Base-by-base conservation (phyloP, 1,139 yeast species). In the Lodderomyces parapsilosis region DNA sequence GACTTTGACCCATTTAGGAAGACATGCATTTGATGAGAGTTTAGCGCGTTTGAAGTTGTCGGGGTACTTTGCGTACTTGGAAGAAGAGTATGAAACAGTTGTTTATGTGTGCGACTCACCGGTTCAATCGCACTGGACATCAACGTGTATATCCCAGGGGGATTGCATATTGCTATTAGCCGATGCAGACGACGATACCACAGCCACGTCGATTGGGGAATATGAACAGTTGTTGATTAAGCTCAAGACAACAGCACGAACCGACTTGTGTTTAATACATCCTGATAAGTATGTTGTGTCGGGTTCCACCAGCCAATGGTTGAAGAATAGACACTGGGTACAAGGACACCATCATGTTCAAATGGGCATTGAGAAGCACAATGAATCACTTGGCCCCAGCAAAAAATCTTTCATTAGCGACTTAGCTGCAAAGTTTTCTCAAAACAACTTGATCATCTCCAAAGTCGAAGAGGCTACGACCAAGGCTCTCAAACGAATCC, bases 301-400 rank as follows among this genome's bases (percentile, higher is more conserved):
- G 0, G 98, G 98, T 0, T 74, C 88, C 9, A 91, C 98, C 0
- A 81, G 83, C 35, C 71, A 75, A 40, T 93, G 99, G 98, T 71
- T 93, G 41, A 86, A 86, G 52, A 80, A 80, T 49, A 70, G 99
- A 50, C 74, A 82, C 2, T 93, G 98, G 98, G 90, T 93, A 4
- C 89, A 88, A 52, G 82, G 91, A 0, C 97, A 93, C 57, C 97
- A 93, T 59, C 99, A 93, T 60, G 79, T 93, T 23, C 96, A 83
- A 53, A 76, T 79, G 80, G 66, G 67, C 27, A 58, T 71, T 14
- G 57, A 60, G 1, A 51, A 58, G 11, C 55, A 53, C 3, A 41
- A 55, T 6, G 50, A 52, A 4, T 55, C 50, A 7, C 32, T 42
- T 22, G 39, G 42, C 17, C 48, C 48, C 44, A 49, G 24, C 24